phyloP scores from a whole-genome alignment of 2,329 filamentous ascomycete genomes.

The Trichoderma koningiopsis region DNA sequence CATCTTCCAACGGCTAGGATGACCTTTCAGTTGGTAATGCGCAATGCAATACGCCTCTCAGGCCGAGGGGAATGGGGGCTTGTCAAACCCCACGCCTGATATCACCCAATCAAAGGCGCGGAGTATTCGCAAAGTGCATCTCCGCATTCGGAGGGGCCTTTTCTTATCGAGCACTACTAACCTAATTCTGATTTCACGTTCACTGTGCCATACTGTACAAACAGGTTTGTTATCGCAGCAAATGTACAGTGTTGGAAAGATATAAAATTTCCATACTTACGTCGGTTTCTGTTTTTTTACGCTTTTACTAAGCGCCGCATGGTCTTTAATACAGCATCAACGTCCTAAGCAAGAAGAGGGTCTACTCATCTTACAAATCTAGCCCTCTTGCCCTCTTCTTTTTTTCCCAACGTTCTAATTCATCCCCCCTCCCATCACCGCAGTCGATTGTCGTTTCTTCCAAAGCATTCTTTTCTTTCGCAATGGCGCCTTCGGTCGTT shows the following conservation, averaged over 20 bases:
- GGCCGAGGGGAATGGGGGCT: background rate
- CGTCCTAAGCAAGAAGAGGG: background rate
- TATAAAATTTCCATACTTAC: background rate
- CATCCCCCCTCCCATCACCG: background rate
- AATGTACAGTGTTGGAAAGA: conserved; percentile 8
- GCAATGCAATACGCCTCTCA: conserved; percentile 8
- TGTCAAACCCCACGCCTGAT: background rate
- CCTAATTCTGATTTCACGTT: conserved; percentile 12
- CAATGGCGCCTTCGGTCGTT: conserved; percentile 56
- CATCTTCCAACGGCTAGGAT: background rate
- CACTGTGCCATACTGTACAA: conserved; percentile 1
- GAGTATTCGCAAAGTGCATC: conserved; percentile 9
- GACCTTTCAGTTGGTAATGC: conserved; percentile 22
- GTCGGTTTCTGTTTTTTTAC: background rate
- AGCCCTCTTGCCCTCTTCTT: background rate
- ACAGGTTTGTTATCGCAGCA: background rate
- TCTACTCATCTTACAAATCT: conserved; percentile 19
- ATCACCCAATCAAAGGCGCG: conserved; percentile 7
- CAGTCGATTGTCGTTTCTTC: background rate
- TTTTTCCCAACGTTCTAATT: background rate
- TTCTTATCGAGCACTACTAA: conserved; percentile 24
- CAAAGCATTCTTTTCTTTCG: background rate
- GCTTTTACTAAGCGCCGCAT: conserved; percentile 25
- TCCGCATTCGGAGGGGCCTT: conserved; percentile 25
- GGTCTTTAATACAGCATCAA: conserved; percentile 16